Evolutionary conservation across 768 basidiomycete genomes (phyloP).

Genomic region (Kwoniella newhampshirensis): DNA sequence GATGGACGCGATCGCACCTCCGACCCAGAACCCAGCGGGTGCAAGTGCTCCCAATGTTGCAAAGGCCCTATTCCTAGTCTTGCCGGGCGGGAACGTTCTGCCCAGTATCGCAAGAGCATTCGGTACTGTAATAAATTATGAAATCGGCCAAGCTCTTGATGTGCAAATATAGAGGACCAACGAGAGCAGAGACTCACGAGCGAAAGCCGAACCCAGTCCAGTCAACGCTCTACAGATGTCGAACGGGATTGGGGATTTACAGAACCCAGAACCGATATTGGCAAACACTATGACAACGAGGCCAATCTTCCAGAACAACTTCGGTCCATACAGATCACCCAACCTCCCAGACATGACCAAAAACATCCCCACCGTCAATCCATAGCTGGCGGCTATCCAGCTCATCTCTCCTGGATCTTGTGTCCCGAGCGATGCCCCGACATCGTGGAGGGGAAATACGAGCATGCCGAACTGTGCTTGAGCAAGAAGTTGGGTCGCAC

Average conservation of each 20-base stretch:
- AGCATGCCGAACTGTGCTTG: constrained; percentile 38
- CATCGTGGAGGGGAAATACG: constrained; percentile 30
- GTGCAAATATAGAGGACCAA: background rate
- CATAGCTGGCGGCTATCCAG: constrained; percentile 36
- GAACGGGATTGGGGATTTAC: constrained; percentile 20
- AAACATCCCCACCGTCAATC: constrained; percentile 40
- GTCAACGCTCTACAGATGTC: constrained; percentile 35
- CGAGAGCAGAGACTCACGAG: constrained; percentile 14
- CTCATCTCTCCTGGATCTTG: constrained; percentile 26
- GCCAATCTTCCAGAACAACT: constrained; percentile 16
- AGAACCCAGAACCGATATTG: constrained; percentile 19
- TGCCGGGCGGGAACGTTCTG: constrained; percentile 31
- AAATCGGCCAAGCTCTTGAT: too few relatives aligned
- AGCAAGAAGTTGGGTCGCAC: constrained; percentile 29
- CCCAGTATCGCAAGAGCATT: constrained; percentile 40
- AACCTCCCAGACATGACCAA: constrained; percentile 32
- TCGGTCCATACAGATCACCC: constrained; percentile 35
- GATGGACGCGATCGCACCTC: constrained; percentile 26
- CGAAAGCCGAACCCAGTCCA: constrained; percentile 35
- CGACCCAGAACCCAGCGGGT: constrained; percentile 34
- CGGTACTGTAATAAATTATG: constrained; percentile 20
- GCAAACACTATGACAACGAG: constrained; percentile 14
- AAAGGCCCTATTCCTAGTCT: constrained; percentile 30
- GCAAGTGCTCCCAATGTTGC: constrained; percentile 33
- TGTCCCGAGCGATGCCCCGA: constrained; percentile 29